Percentiles rank a stretch among this genome's conserved stretches.
Conservation (phyloP, 2,329 filamentous ascomycete genomes). For the Drechslerella dactyloides region DNA sequence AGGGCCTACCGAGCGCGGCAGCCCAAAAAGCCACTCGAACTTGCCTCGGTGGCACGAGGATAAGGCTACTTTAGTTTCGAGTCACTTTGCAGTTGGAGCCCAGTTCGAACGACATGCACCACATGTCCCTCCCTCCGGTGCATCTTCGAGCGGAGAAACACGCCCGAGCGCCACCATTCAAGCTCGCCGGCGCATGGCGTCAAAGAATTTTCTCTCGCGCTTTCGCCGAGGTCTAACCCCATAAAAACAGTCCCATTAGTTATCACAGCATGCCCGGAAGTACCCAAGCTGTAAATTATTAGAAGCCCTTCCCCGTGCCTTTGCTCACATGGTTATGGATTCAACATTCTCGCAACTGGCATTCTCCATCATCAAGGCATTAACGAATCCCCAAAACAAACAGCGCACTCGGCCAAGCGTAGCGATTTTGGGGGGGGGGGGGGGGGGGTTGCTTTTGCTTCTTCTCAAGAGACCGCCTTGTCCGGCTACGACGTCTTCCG, state of each 20-base stretch:
- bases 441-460: neutral
- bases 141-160: neutral
- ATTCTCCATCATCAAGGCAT: neutral
- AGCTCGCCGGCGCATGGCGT: constrained; percentile 16
- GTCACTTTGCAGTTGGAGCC: neutral
- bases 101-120: no score
- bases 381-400: no score
- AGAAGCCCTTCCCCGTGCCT: neutral
- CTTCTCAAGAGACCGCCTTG: neutral
- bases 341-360: neutral
- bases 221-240: constrained; percentile 19
- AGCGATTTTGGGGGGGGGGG: no score
- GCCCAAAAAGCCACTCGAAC: constrained; percentile 26
- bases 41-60: constrained; percentile 36
- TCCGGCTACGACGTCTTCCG: neutral
- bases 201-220: constrained; percentile 39
- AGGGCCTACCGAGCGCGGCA: constrained; percentile 32
- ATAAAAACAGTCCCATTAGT: no score
- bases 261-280: no score
- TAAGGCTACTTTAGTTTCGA: neutral
- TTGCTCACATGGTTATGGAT: neutral
- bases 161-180: constrained; percentile 26
- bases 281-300: neutral
- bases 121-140: no score
- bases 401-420: no score